Conservation (phyloP, 1,139 yeast species). For the Entelexis sorbosivorans region DNA sequence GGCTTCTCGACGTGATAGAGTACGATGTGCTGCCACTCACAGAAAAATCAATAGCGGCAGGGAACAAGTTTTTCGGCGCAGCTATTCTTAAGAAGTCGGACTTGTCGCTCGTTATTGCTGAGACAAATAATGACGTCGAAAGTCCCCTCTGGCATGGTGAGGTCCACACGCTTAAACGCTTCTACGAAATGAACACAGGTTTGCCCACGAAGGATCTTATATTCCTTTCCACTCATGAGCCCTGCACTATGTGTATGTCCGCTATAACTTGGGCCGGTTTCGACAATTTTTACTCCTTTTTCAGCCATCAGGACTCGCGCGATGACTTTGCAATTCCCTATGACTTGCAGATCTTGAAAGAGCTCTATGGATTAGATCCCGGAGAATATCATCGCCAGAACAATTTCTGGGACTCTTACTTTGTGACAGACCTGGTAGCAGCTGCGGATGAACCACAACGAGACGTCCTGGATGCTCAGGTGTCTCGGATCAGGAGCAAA, state of each 20-base stretch:
- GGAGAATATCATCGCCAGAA: background rate
- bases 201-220: constrained; percentile 22
- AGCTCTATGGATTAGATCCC: constrained; percentile 10
- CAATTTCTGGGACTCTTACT: background rate
- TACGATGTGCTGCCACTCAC: constrained; percentile 21
- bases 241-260: constrained; percentile 24
- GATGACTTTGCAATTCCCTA: constrained; percentile 22
- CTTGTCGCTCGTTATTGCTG: constrained; percentile 19
- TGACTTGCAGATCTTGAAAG: constrained; percentile 22
- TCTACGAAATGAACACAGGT: constrained; percentile 19
- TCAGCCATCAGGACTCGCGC: constrained; percentile 24
- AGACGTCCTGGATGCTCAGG: background rate
- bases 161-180: constrained; percentile 21
- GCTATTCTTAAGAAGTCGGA: constrained; percentile 22
- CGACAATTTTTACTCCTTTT: constrained; percentile 24
- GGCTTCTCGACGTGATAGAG: constrained; percentile 21
- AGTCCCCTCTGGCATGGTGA: constrained; percentile 25
- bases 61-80: constrained; percentile 24
- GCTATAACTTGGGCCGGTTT: constrained; percentile 26
- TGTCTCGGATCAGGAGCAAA: background rate
- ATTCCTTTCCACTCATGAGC: constrained; percentile 25
- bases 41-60: constrained; percentile 17
- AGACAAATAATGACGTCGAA: constrained; percentile 21
- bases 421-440: background rate
- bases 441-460: background rate